Evolutionary conservation across 768 basidiomycete genomes (phyloP), one percentile per base, ranked within the genome.

Genomic region (Hirschioporus abietinus): DNA sequence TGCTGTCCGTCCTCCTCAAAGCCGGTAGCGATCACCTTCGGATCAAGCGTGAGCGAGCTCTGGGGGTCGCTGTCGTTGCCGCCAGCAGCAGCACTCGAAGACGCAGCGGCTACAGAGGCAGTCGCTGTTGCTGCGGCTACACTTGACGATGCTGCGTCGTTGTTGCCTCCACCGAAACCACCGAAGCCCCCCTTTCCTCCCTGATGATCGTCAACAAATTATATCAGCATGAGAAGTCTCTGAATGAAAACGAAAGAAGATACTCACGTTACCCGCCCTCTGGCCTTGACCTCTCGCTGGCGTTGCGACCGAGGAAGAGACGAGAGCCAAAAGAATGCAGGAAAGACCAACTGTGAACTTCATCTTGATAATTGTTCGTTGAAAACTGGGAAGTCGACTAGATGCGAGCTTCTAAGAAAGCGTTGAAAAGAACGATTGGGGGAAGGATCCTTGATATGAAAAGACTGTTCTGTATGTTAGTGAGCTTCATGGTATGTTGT

Each of bases 1-100:
- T 78, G 73, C 69, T 82, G 82, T 59, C 84, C 87, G 67, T 84
- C 72, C 62, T 84, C 80, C 34, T 80, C 79, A 66, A 87, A 84
- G 60, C 82, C 82, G 57, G 72, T 63, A 20, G 84, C 83, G 72
- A 87, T 80, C 64, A 83, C 82, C 27, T 67, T 68, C 66, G 83
- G 83, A 73, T 86, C 81, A 66, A 89, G 82, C 64, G 85, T 63
- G 42, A 34, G 23, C 23, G 82, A 82, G 1, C 76, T 79, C 70
- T 87, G 86, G 18, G 80, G 80, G 73, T 83, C 76, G 18, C 72
- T 75, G 60, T 65, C 60, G 42, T 52, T 63, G 12, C 64, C 70
- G 15, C 69, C 64, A 24, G 74, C 70, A 57, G 68, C 52, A 35
- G 63, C 65, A 58, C 66, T 68, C 24, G 67, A 69, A 71, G 66